Evolutionary conservation across 306 rosid species (phyloP), one percentile per base, ranked within the genome.

Genomic region (Glycine latifolia): DNA sequence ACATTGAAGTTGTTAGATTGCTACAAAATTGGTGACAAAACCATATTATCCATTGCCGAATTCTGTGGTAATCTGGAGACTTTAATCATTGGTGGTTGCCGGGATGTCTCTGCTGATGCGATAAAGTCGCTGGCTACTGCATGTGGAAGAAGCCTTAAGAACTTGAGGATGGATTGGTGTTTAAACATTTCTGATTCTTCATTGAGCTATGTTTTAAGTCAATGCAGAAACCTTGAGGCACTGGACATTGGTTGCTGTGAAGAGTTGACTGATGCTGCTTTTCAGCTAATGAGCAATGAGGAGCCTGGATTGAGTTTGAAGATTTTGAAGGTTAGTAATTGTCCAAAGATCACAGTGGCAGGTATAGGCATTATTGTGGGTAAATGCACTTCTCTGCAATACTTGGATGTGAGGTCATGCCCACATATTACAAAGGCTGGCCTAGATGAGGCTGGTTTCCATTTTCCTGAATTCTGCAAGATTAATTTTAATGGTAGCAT

Each of bases 81-180:
- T 49, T 88, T 95, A 15, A 84, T 89, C 10, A 86, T 93, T 46
- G 97, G 98, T 70, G 96, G 99, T 79, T 93, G 99, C 85, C 91
- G 94, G 48, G 90, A 87, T 78, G 87, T 93, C 67, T 89, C 99
- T 35, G 89, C 90, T 16, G 87, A 87, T 0, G 89, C 96, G 0
- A 81, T 95, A 37, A 90, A 85, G 71, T 85, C 82, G 11, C 83
- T 95, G 33, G 97, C 98, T 68, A 49, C 72, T 67, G 85, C 92
- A 50, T 86, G 95, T 82, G 82, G 84, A 81, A 78, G 26, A 67
- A 89, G 79, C 83, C 98, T 95, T 75, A 91, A 87, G 87, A 89
- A 86, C 83, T 86, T 95, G 60, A 87, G 98, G 81, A 93, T 95
- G 99, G 99, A 93, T 81, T 93, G 98, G 98, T 95, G 99, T 83